Conservation (phyloP, 257 asterid species). For the Misopates orontium region DNA sequence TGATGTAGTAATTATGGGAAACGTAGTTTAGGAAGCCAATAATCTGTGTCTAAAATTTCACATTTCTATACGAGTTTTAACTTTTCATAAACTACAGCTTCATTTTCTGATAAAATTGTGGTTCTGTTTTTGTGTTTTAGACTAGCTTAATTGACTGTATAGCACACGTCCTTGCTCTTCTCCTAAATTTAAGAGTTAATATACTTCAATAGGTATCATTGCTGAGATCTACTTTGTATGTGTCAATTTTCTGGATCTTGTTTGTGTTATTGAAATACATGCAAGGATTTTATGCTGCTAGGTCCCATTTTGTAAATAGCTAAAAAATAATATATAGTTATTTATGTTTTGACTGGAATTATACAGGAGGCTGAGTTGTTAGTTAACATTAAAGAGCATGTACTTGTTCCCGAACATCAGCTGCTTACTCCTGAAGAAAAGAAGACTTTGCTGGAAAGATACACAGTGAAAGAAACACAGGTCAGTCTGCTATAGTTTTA, state of each 20-base stretch:
- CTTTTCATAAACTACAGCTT: background rate
- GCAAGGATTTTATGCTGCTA: conserved; percentile 5
- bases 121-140: background rate
- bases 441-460: conserved; percentile 75
- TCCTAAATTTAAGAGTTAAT: background rate
- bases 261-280: conserved; percentile 4
- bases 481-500: conserved; percentile 27
- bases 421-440: conserved; percentile 70
- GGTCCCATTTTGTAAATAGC: background rate
- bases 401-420: conserved; percentile 83
- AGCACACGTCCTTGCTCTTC: background rate
- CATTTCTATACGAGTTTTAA: background rate
- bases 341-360: conserved; percentile 14
- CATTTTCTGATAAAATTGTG: background rate
- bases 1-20: background rate
- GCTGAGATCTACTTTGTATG: background rate
- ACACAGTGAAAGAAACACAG: conserved; percentile 91
- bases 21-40: conserved; percentile 12
- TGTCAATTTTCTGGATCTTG: background rate
- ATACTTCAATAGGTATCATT: background rate
- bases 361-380: conserved; percentile 71
- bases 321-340: background rate
- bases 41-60: background rate
- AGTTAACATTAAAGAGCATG: conserved; percentile 75
- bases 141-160: background rate